phyloP scores from a whole-genome alignment of 495 filamentous ascomycete genomes.

The Talaromyces liani region DNA sequence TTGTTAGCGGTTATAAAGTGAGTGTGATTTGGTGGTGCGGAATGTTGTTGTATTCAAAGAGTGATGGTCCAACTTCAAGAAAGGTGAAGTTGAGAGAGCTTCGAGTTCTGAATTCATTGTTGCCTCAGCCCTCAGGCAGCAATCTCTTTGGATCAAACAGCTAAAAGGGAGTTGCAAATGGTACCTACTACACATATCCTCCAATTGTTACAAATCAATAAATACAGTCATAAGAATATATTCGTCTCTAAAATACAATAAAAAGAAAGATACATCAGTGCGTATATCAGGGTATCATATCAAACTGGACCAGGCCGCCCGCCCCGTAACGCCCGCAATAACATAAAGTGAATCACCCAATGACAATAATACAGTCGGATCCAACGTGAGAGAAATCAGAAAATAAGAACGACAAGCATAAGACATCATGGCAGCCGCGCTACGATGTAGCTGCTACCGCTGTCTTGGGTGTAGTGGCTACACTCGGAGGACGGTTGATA shows the following conservation, averaged over 20 bases:
- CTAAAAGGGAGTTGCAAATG: background rate
- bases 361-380: conserved; percentile 3
- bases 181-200: background rate
- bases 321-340: conserved; percentile 16
- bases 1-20: background rate
- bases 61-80: too few relatives aligned
- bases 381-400: background rate
- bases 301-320: background rate
- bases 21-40: background rate
- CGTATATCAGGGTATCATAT: conserved; percentile 5
- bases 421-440: background rate
- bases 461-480: conserved; percentile 18
- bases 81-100: background rate
- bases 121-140: conserved; percentile 11
- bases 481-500: conserved; percentile 1
- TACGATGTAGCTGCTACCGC: conserved; percentile 15
- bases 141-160: background rate
- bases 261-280: conserved; percentile 7
- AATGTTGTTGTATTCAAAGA: background rate
- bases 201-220: background rate
- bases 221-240: background rate
- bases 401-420: background rate
- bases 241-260: conserved; percentile 2
- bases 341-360: conserved; percentile 6
- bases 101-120: background rate